Base-by-base conservation (phyloP, 2,329 filamentous ascomycete species). In the Mycosphaerella sp. region DNA sequence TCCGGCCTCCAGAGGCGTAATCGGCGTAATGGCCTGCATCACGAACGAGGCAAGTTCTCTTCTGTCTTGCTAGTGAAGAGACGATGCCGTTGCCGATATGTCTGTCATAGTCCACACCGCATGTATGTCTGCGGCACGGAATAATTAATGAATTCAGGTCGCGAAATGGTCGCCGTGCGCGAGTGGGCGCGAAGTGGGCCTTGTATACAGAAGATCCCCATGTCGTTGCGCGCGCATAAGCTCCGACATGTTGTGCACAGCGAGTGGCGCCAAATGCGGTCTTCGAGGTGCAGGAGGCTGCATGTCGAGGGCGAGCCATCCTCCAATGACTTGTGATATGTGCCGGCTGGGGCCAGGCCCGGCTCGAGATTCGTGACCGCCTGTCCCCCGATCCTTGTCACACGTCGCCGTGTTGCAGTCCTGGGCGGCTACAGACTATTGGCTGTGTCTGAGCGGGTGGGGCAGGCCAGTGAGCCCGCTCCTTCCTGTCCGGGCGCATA, bases 1-100 rank as follows among this genome's bases (percentile, higher is more conserved):
- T 50, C 67, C 68, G 44, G 67, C 59, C 58, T 72, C 70, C 57
- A 71, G 64, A 44, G 73, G 70, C 55, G 70, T 71, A 42, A 69
- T 68, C 48, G 71, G 71, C 9, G 71, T 72, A 66, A 72, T 70
- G 67, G 67, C 69, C 68, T 69, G 71, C 72, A 74, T 65, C 55
- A 62, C 59, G 51, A 21, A 14, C 25, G 41, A 40, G 10, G 18
- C 28, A 39, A 21, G 30, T 6, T 12, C 35, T 28, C 16, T 34
- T 14, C 27, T 9, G n/a, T 34, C 35, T 17, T 10, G 36, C 50
- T 30, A 55, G 45, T 41, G 51, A 58, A 47, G 12, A 54, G 41
- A 17, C 40, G 52, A 41, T 39, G 50, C 46, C 27, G 57, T 56
- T 40, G 58, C 52, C 57, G 53, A 50, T 53, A 54, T 53, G 44